Evolutionary conservation across 2,329 filamentous ascomycete species (phyloP).

Genomic region (Cyanodermella asteris): DNA sequence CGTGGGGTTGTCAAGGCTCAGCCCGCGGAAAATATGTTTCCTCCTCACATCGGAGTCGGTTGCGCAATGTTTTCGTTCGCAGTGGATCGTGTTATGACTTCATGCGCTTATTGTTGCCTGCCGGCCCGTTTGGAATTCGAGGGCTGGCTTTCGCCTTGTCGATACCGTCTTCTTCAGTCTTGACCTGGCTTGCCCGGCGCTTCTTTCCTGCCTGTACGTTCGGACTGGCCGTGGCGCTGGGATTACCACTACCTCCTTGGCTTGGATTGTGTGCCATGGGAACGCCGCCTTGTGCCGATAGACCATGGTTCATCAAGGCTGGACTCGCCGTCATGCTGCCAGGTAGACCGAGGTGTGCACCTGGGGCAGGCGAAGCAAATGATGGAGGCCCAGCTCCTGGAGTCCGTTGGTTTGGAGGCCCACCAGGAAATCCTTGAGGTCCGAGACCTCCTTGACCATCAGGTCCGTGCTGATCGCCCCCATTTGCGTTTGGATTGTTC

Average conservation of each 20-base stretch:
- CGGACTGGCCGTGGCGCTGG: slow-evolving; percentile 40
- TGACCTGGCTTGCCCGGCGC: slow-evolving; percentile 36
- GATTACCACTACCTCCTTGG: slow-evolving; percentile 27
- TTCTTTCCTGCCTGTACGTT: slow-evolving; percentile 35
- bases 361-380: slow-evolving; percentile 8
- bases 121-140: too few relatives aligned
- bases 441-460: slow-evolving; percentile 11
- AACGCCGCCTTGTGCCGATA: slow-evolving; percentile 21
- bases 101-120: too few relatives aligned
- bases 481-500: slow-evolving; percentile 12
- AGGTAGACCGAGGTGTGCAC: slow-evolving; percentile 5
- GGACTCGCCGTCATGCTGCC: slow-evolving; percentile 22
- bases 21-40: too few relatives aligned
- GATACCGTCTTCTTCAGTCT: slow-evolving; percentile 35
- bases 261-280: slow-evolving; percentile 34
- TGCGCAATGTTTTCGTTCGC: too few relatives aligned
- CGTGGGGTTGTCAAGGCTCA: too few relatives aligned
- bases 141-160: too few relatives aligned
- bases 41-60: too few relatives aligned
- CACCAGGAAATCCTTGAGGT: slow-evolving; percentile 3
- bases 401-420: slow-evolving; percentile 5
- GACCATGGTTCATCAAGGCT: slow-evolving; percentile 28
- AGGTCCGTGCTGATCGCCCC: slow-evolving; percentile 8
- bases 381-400: too few relatives aligned
- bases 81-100: too few relatives aligned